Conservation (phyloP, 352 stramenopile genomes). For the Lagenidium sp. region DNA sequence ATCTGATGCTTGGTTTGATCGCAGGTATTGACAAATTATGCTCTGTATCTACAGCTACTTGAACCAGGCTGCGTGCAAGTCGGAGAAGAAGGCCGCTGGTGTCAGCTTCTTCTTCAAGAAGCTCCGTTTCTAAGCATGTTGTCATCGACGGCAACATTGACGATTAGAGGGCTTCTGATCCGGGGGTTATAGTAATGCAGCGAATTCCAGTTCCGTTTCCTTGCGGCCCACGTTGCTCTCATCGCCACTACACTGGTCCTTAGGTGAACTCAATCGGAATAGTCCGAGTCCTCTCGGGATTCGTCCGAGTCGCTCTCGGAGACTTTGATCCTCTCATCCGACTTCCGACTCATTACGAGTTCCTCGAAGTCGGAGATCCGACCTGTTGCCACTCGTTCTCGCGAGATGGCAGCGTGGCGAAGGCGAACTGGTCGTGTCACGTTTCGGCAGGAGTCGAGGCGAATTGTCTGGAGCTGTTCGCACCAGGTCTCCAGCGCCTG, state of each 20-base stretch:
- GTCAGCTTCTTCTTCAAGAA: conserved; percentile 99
- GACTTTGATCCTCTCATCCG: conserved; percentile 15
- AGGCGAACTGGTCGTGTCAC: conserved; percentile 39
- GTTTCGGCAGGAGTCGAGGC: conserved; percentile 59
- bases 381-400: conserved; percentile 8
- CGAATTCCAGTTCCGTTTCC: conserved; percentile 20
- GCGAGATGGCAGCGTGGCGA: conserved; percentile 22
- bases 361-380: conserved; percentile 23
- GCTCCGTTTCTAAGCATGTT: conserved; percentile 94
- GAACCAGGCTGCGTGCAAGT: conserved; percentile 94
- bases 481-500: conserved; percentile 27
- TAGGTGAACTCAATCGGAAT: conserved; percentile 21
- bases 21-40: too few relatives aligned
- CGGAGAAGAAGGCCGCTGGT: conserved; percentile 97
- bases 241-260: background rate
- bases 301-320: conserved; percentile 16
- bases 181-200: conserved; percentile 26
- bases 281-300: too few relatives aligned
- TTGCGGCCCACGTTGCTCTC: too few relatives aligned
- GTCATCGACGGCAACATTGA: background rate
- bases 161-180: conserved; percentile 11
- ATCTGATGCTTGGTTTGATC: conserved; percentile 70
- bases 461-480: conserved; percentile 34
- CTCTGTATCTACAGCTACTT: conserved; percentile 48
- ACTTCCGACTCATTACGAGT: conserved; percentile 18